Evolutionary conservation across 805 yeast genomes (phyloP).

Genomic region (Candida nanaspora): DNA sequence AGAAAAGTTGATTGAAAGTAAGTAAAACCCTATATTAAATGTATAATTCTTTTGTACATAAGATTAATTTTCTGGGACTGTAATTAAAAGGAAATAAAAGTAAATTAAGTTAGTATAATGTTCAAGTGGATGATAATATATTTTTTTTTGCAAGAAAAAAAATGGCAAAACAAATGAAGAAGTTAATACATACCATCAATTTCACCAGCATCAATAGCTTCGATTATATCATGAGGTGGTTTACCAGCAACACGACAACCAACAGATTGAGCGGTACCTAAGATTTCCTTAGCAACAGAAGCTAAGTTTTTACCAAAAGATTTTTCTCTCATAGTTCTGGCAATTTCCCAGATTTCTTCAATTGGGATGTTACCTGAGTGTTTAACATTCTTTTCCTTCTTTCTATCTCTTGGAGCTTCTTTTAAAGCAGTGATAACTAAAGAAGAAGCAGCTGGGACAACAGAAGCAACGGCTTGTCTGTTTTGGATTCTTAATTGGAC

Average conservation of each 20-base stretch:
- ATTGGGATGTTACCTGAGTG: slow-evolving; percentile 98
- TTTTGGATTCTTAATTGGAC: slow-evolving; percentile 98
- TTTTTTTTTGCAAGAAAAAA: no score
- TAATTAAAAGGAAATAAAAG: background rate
- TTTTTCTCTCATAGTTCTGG: slow-evolving; percentile 96
- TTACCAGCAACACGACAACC: slow-evolving; percentile 99
- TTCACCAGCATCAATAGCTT: slow-evolving; percentile 97
- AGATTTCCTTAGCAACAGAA: slow-evolving; percentile 96
- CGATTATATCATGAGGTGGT: slow-evolving; percentile 99
- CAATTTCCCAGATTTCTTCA: slow-evolving; percentile 93
- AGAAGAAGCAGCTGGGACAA: slow-evolving; percentile 99
- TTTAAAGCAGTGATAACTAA: slow-evolving; percentile 97
- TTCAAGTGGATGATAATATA: no score
- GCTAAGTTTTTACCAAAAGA: slow-evolving; percentile 97
- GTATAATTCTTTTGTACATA: slow-evolving; percentile 19
- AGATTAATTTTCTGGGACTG: slow-evolving; percentile 66
- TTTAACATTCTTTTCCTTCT: slow-evolving; percentile 99
- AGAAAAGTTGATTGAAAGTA: background rate
- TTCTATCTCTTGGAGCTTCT: slow-evolving; percentile 99
- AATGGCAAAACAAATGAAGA: slow-evolving; percentile 9
- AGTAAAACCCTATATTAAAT: slow-evolving; percentile 18
- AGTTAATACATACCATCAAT: slow-evolving; percentile 56
- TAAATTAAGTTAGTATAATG: background rate
- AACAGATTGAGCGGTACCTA: slow-evolving; percentile 99
- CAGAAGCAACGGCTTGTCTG: slow-evolving; percentile 99